Evolutionary conservation across 192 early-diverging fungal species (phyloP).

Genomic region (Linnemannia elongata): DNA sequence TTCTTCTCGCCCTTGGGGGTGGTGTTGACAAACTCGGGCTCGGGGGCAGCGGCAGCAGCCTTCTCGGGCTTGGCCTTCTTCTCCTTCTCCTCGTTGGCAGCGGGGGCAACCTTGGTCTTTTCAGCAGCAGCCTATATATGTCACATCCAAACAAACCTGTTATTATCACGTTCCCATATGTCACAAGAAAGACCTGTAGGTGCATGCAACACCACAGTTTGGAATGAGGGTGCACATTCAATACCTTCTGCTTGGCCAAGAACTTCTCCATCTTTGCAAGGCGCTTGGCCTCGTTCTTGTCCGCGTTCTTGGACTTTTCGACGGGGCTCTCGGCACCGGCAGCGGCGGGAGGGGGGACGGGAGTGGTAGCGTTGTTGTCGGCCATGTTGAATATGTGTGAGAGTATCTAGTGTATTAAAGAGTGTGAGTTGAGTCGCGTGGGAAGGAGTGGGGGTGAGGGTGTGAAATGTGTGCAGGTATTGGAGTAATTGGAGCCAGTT

Average conservation of each 20-base stretch:
- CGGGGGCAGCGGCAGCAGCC: constrained; percentile 48
- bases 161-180: neutral
- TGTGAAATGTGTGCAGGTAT: neutral
- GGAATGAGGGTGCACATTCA: constrained; percentile 24
- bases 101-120: constrained; percentile 58
- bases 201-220: neutral
- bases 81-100: constrained; percentile 52
- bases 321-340: constrained; percentile 21
- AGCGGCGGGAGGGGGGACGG: constrained; percentile 25
- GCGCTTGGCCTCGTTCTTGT: constrained; percentile 93
- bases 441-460: neutral
- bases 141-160: neutral
- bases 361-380: constrained; percentile 45
- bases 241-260: constrained; percentile 88
- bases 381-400: constrained; percentile 38
- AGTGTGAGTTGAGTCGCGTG: neutral
- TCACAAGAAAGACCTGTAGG: neutral
- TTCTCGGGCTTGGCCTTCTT: constrained; percentile 53
- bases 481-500: neutral
- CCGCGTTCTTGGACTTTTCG: constrained; percentile 83
- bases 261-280: constrained; percentile 95
- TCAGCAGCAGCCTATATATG: constrained; percentile 43
- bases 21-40: constrained; percentile 79
- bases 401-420: constrained; percentile 16
- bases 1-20: constrained; percentile 89